Evolutionary conservation across 1,284 basidiomycete genomes (phyloP).

Genomic region (Vanrija pseudolonga): DNA sequence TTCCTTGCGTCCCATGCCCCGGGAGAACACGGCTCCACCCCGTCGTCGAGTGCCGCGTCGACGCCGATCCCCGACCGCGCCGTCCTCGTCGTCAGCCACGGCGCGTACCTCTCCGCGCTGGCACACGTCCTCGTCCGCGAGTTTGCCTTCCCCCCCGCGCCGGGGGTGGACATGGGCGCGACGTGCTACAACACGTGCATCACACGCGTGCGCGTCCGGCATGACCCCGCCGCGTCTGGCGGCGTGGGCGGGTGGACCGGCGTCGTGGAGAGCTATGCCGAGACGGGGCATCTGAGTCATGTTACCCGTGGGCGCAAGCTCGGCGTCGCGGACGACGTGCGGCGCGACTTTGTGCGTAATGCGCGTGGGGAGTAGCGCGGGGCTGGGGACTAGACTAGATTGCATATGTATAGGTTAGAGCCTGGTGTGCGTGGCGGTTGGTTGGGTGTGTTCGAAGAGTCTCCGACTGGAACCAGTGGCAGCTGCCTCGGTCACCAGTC

Average conservation of each 20-base stretch:
- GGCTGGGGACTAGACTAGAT: too few relatives aligned
- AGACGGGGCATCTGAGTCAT: constrained; percentile 24
- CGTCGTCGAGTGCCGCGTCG: background rate
- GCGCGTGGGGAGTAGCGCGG: too few relatives aligned
- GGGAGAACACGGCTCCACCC: background rate
- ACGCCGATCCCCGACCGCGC: constrained; percentile 1
- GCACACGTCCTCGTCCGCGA: constrained; percentile 20
- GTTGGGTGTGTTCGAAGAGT: too few relatives aligned
- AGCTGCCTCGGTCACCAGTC: too few relatives aligned
- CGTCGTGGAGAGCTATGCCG: constrained; percentile 24
- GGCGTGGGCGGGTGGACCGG: constrained; percentile 16
- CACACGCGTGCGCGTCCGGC: constrained; percentile 23
- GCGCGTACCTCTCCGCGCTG: constrained; percentile 37
- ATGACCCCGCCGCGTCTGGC: background rate
- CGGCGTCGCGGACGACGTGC: constrained; percentile 9
- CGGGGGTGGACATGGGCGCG: constrained; percentile 14
- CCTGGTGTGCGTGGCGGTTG: too few relatives aligned
- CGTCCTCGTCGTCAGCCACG: constrained; percentile 40
- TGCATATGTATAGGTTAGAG: too few relatives aligned
- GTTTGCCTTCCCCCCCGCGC: constrained; percentile 5
- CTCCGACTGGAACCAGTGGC: too few relatives aligned
- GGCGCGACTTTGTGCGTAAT: background rate
- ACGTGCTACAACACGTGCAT: constrained; percentile 34
- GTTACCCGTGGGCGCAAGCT: background rate
- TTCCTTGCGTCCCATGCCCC: constrained; percentile 16